Evolutionary conservation across 1,284 basidiomycete species (phyloP).

Genomic region (Leccinum brunneo-olivaceum): DNA sequence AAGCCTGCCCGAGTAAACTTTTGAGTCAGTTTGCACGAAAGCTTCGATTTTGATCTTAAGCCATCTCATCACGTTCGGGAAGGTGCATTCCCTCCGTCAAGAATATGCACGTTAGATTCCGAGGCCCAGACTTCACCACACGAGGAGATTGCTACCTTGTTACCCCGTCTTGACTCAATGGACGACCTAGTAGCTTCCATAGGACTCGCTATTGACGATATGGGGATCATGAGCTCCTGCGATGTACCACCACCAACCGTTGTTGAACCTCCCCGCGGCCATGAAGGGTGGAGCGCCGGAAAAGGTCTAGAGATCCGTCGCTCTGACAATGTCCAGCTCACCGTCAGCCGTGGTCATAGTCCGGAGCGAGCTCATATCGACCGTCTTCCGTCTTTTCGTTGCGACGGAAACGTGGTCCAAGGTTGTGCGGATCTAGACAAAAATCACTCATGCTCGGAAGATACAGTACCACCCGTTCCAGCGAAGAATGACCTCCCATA

Average conservation of each 20-base stretch:
- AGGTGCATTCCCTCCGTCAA: slow-evolving; percentile 59
- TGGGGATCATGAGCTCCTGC: slow-evolving; percentile 30
- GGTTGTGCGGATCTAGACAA: slow-evolving; percentile 18
- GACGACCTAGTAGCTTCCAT: slow-evolving; percentile 31
- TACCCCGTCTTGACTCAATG: slow-evolving; percentile 27
- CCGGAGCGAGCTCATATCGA: slow-evolving; percentile 12
- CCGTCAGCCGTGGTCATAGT: slow-evolving; percentile 6
- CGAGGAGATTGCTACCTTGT: slow-evolving; percentile 10
- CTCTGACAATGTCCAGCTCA: slow-evolving; percentile 14
- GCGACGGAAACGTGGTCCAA: slow-evolving; percentile 18
- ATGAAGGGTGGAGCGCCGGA: slow-evolving; percentile 19
- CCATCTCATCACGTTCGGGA: slow-evolving; percentile 55
- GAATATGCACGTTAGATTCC: slow-evolving; percentile 31
- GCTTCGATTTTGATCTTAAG: slow-evolving; percentile 12
- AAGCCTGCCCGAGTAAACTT: background rate
- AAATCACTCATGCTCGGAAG: slow-evolving; percentile 15
- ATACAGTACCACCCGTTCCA: slow-evolving; percentile 29
- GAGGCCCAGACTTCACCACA: slow-evolving; percentile 16
- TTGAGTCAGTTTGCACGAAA: slow-evolving; percentile 17
- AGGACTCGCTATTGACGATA: slow-evolving; percentile 32
- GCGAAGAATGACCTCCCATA: slow-evolving; percentile 22
- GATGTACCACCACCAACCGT: slow-evolving; percentile 36
- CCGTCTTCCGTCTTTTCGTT: slow-evolving; percentile 11
- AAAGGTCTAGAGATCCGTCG: slow-evolving; percentile 31
- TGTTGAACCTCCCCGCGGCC: slow-evolving; percentile 32